Evolutionary conservation across 73 alveolate species (phyloP).

Genomic region (Symbiodinium natans): DNA sequence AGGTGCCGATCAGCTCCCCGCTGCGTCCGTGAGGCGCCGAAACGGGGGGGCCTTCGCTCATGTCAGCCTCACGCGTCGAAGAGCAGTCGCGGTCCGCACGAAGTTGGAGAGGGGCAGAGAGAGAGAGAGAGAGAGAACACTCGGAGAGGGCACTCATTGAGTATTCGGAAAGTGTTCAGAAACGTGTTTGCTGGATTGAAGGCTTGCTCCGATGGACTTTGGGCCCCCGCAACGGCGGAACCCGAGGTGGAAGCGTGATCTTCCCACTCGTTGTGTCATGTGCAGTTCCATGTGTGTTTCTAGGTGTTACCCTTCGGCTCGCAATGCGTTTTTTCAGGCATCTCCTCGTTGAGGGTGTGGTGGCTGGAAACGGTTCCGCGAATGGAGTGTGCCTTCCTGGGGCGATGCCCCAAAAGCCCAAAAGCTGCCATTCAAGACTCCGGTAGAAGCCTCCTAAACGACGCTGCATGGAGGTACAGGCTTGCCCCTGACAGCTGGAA

Average conservation of each 20-base stretch:
- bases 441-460: not conserved
- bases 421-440: not conserved
- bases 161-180: too few species aligned
- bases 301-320: not conserved
- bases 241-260: not conserved
- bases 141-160: too few species aligned
- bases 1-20: not conserved
- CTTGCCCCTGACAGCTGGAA: not conserved
- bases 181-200: too few species aligned
- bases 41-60: too few species aligned
- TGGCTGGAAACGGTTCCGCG: constrained; percentile 61
- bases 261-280: not conserved
- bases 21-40: not conserved
- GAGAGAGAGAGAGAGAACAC: not conserved
- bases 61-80: too few species aligned
- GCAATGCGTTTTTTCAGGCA: not conserved
- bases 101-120: not conserved
- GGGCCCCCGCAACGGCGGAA: not conserved
- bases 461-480: constrained; percentile 8
- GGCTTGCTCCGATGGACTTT: not conserved
- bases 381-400: constrained; percentile 36
- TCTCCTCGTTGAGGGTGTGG: constrained; percentile 38
- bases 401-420: too few species aligned
- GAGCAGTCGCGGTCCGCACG: too few species aligned
- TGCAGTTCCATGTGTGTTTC: not conserved